Conservation (phyloP, 2,329 filamentous ascomycete species). For the Clonostachys rhizophaga region DNA sequence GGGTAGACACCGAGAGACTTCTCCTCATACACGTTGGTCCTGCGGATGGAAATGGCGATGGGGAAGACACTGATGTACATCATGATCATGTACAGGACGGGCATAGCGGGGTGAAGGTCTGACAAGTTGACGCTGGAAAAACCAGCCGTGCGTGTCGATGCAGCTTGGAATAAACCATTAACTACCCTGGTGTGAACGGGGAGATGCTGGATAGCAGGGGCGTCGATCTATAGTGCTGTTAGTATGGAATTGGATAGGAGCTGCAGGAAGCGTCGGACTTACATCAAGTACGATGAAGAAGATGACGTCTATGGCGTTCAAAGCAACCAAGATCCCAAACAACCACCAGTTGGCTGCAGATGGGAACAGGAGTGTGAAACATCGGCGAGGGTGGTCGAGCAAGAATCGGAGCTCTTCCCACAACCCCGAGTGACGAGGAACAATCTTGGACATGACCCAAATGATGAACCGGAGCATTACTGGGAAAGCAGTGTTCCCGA, state of each 20-base stretch:
- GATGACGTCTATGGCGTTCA: conserved; percentile 82
- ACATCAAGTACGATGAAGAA: conserved; percentile 92
- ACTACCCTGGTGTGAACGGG: conserved; percentile 73
- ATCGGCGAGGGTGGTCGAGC: conserved; percentile 89
- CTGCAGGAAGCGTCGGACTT: conserved; percentile 24
- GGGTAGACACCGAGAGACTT: conserved; percentile 72
- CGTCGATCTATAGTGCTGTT: conserved; percentile 54
- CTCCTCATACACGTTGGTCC: conserved; percentile 96
- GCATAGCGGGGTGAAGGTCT: conserved; percentile 80
- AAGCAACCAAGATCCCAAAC: conserved; percentile 74
- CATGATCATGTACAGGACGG: conserved; percentile 95
- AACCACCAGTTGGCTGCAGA: conserved; percentile 93
- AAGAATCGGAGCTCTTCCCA: conserved; percentile 92
- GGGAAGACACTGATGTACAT: conserved; percentile 99
- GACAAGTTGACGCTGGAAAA: conserved; percentile 79
- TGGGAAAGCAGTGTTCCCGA: conserved; percentile 93
- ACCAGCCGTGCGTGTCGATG: conserved; percentile 84
- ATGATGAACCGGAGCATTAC: conserved; percentile 93
- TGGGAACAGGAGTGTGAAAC: conserved; percentile 92
- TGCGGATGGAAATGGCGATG: conserved; percentile 89
- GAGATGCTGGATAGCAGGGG: conserved; percentile 61
- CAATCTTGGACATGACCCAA: conserved; percentile 69
- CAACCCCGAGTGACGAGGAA: conserved; percentile 60
- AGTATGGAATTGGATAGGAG: not conserved
- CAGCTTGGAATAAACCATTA: conserved; percentile 86